These are phyloP conservation scores for Gossypium herbaceum DNA, from an alignment of 345 rosid genomes.

Conservation along the genomic window DNA sequence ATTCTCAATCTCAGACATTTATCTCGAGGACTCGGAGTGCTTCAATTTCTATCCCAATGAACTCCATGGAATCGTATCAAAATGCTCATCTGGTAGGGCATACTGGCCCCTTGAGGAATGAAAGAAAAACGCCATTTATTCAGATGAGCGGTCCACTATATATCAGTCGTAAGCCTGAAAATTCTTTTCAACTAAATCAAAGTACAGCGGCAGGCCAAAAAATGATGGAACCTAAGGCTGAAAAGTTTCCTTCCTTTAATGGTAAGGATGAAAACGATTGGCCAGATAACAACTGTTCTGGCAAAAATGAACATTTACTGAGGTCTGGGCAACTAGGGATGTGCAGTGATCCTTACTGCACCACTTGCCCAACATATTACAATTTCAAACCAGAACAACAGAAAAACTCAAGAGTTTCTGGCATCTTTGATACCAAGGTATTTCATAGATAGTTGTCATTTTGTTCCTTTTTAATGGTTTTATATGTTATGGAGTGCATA, in stretches of 20 bases:
- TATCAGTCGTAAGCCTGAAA: conserved; percentile 33
- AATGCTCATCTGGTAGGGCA: conserved; percentile 45
- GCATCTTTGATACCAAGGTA: conserved; percentile 55
- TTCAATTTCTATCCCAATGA: conserved; percentile 55
- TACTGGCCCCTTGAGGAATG: conserved; percentile 82
- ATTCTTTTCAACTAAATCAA: conserved; percentile 28
- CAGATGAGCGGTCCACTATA: conserved; percentile 78
- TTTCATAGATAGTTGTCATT: not conserved
- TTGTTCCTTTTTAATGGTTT: not conserved
- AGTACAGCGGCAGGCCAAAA: conserved; percentile 15
- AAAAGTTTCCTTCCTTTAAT: conserved; percentile 37
- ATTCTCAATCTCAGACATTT: conserved; percentile 35
- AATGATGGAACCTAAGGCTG: conserved; percentile 29
- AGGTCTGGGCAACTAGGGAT: conserved; percentile 82
- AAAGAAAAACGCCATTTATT: conserved; percentile 40
- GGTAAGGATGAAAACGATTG: conserved; percentile 39
- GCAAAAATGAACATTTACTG: conserved; percentile 60
- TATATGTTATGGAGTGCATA: conserved; percentile 1
- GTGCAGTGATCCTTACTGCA: conserved; percentile 93
- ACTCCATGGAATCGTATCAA: conserved; percentile 43
- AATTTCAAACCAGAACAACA: conserved; percentile 34
- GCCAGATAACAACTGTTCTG: conserved; percentile 32
- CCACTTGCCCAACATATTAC: conserved; percentile 75
- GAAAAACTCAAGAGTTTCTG: conserved; percentile 38
- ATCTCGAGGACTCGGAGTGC: conserved; percentile 49